These are phyloP conservation scores for Fusarium sarcochroum DNA, from an alignment of 2,329 filamentous ascomycete species.

Conservation along the genomic window DNA sequence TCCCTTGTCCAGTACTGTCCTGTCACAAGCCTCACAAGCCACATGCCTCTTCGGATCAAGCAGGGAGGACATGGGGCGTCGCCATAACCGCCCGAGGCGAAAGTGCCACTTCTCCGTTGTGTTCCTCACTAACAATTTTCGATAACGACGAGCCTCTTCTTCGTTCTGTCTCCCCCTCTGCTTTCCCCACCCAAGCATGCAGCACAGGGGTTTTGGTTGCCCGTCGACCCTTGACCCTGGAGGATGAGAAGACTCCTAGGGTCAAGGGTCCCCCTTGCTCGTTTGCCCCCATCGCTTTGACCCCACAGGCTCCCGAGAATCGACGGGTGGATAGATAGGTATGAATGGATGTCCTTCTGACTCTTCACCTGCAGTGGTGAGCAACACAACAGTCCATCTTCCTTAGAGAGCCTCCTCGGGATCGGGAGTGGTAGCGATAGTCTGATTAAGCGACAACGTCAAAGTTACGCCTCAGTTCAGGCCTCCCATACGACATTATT, in stretches of 20 bases:
- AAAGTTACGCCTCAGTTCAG: conserved; percentile 29
- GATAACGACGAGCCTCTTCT: conserved; percentile 28
- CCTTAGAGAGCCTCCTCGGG: conserved; percentile 15
- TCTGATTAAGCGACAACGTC: conserved; percentile 5
- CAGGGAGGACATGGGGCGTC: conserved; percentile 29
- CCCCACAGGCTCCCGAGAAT: conserved; percentile 44
- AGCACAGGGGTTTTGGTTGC: conserved; percentile 30
- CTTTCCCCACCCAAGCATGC: conserved; percentile 24
- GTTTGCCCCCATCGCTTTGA: conserved; percentile 37
- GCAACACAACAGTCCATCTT: conserved; percentile 25
- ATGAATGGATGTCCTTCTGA: conserved; percentile 42
- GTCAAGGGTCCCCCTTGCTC: conserved; percentile 36
- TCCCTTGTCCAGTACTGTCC: conserved; percentile 19
- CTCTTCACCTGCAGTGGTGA: conserved; percentile 31
- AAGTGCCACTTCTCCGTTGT: conserved; percentile 19
- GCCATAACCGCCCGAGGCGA: conserved; percentile 34
- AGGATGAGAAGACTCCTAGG: conserved; percentile 35
- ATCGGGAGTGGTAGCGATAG: conserved; percentile 28
- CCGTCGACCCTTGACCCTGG: conserved; percentile 39
- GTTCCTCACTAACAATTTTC: conserved; percentile 49
- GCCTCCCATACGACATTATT: conserved; percentile 15
- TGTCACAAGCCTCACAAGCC: conserved; percentile 41
- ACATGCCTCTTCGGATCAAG: conserved; percentile 31
- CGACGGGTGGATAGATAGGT: conserved; percentile 32
- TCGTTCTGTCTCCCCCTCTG: conserved; percentile 18